Evolutionary conservation across 2,329 filamentous ascomycete genomes (phyloP), one percentile per base, ranked within the genome.

Genomic region (Spiromastix sp.): DNA sequence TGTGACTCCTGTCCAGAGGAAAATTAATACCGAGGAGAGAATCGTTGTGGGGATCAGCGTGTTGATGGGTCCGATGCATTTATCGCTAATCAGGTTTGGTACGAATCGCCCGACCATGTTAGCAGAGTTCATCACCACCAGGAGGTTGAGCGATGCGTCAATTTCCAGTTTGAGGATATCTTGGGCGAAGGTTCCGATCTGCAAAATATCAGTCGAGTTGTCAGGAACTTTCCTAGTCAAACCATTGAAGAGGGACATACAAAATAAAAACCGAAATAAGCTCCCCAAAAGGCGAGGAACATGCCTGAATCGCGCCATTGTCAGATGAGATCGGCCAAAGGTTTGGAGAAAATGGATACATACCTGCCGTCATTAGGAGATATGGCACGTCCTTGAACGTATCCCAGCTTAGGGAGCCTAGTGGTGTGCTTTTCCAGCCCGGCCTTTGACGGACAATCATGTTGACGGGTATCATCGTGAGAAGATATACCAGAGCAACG

Each of bases 21-120:
- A 63, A 47, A 69, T 63, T 3, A 74, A 51, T 9, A 66, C 53
- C 16, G 60, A 63, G 1, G 63, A 63, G 24, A 74, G 64, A 3
- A 74, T 55, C 2, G 61, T 47, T 0, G 41, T 42, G 1, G 56
- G 50, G 7, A 56, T 54, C 22, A 55, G 48, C 3, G 55, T 58
- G 25, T 57, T 56, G 3, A 60, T 44, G 1, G 57, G 51, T 4
- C 54, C 54, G 34, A 55, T 46, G 38, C 45, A 51, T 18, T 25
- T 27, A 38, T 57, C 50, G 21, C 46, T 48, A 35, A 58, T 50
- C 6, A 55, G 17, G 3, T 42, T 47, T 3, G 51, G 50, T 12
- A 59, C 12, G 34, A 58, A 46, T 29, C 54, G 51, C 24, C 53
- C 54, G 10, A 49, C 44, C 9, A 56, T 39, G 38, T 52, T 55